Percentiles rank a stretch among this genome's conserved stretches.
Evolutionary conservation across 139 green algal species (phyloP).

Genomic region (Bryopsis sp.): DNA sequence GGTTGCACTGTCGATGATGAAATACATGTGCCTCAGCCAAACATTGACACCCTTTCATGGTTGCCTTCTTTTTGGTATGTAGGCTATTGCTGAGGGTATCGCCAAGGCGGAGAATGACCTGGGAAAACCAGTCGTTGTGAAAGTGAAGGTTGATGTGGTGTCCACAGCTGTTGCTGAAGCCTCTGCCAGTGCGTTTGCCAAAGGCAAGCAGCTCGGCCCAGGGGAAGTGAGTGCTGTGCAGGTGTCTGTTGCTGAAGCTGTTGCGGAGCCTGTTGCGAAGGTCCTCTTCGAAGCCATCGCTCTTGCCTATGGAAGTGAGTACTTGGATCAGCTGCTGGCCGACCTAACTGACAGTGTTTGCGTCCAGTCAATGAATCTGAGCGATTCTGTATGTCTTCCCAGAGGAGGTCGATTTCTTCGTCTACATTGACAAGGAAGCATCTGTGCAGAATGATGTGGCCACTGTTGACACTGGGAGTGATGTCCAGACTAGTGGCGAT

Average conservation of each 20-base stretch:
- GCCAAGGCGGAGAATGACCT: not conserved
- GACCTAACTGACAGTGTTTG: no score
- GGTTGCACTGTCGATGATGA: no score
- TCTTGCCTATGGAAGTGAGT: conserved; percentile 3
- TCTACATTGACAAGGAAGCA: no score
- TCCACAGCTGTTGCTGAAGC: conserved; percentile 4
- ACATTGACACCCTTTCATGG: not conserved
- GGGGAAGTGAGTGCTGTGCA: not conserved
- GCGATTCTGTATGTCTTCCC: no score
- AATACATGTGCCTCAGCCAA: not conserved
- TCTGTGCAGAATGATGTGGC: no score
- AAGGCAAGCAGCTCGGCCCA: not conserved
- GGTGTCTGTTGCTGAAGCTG: not conserved
- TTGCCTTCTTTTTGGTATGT: no score
- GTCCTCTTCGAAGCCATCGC: conserved; percentile 11
- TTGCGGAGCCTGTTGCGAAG: not conserved
- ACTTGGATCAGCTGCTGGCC: no score
- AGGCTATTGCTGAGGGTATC: conserved; percentile 6
- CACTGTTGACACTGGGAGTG: no score
- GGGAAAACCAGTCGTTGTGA: not conserved
- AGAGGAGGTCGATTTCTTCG: no score
- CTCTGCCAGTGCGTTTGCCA: conserved; percentile 1
- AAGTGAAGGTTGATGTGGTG: conserved; percentile 1
- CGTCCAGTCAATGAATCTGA: no score
- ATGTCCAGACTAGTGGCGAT: no score